Base-by-base conservation (phyloP, 192 early-diverging fungal genomes). In the Oehlia diaphana region DNA sequence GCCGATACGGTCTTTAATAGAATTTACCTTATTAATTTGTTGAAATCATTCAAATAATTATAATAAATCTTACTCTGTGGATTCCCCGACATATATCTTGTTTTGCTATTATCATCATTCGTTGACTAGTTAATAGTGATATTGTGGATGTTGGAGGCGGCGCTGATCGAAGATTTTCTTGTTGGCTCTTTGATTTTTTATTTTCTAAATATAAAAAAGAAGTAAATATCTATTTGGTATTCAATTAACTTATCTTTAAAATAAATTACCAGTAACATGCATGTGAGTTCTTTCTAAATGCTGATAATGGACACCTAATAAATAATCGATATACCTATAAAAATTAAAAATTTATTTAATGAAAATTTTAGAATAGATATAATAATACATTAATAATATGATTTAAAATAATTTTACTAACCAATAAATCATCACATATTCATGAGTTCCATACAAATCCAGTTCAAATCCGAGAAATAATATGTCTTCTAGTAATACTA, bases 401-500 rank as follows among this genome's bases (percentile, higher is more conserved):
- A 28, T 16, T 33, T 2, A 35, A 39, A 39, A 35, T 39, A 42
- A 28, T 23, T 42, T 65, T 8, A 9, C 83, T 62, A 85, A 89
- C 92, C 87, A 89, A 44, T 90, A 90, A 16, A 93, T 85, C 89
- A 90, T 91, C 7, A 85, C 64, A 67, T 86, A 88, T 80, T 93
- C 92, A 81, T 91, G 86, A 8, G 71, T 19, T n/a, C 88, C 87
- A 79, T 92, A 93, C 1, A 93, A 82, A 62, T 92, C 92, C 1
- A 92, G 75, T 67, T 93, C 92, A 82, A 91, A 92, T 9, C 92
- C 92, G 1, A 92, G 77, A 33, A 87, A 72, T 16, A 93, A 64
- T 70, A 89, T 76, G 10, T 83, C 82, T 53, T 90, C 87, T 81
- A 92, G 82, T 69, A 90, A 81, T 26, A 72, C 84, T 2, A 92